These are phyloP conservation scores for Eutreptiella sp. DNA, from an alignment of 208 protist genomes.

Conservation along the genomic window DNA sequence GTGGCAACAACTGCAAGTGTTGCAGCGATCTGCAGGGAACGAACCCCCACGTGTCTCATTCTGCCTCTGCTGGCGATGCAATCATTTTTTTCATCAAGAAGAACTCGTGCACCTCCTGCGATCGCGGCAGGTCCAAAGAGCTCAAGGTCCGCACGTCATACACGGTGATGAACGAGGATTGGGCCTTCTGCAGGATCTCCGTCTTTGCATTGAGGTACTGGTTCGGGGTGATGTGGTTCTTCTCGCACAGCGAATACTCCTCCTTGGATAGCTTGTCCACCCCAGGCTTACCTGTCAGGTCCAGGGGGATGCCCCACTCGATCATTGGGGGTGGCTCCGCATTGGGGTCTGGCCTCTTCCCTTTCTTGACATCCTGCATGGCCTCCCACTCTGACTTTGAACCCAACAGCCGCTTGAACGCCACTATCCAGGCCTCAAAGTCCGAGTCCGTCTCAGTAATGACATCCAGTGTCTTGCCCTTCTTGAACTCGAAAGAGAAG, in stretches of 20 bases:
- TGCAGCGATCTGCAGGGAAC: no score
- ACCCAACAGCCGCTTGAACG: conserved; percentile 60
- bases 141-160: conserved; percentile 72
- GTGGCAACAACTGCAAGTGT: no score
- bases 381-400: conserved; percentile 20
- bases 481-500: conserved; percentile 64
- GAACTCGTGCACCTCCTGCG: conserved; percentile 60
- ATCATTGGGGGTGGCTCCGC: conserved; percentile 44
- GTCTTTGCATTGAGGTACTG: conserved; percentile 74
- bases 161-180: conserved; percentile 56
- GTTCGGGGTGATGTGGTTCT: conserved; percentile 71
- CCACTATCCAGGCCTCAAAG: conserved; percentile 76
- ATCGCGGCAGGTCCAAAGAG: conserved; percentile 64
- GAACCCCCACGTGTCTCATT: no score
- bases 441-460: conserved; percentile 77
- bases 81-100: conserved; percentile 56
- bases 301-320: conserved; percentile 62
- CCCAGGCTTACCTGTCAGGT: conserved; percentile 68
- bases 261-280: conserved; percentile 61
- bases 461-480: conserved; percentile 73
- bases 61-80: no score
- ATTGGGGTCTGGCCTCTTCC: no score
- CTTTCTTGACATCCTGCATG: no score
- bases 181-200: conserved; percentile 63
- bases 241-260: conserved; percentile 65